A percentile compares a stretch with the other conserved stretches of the same genome.
Evolutionary conservation across 805 yeast genomes (phyloP).

Genomic region (Cyberlindnera petersonii): DNA sequence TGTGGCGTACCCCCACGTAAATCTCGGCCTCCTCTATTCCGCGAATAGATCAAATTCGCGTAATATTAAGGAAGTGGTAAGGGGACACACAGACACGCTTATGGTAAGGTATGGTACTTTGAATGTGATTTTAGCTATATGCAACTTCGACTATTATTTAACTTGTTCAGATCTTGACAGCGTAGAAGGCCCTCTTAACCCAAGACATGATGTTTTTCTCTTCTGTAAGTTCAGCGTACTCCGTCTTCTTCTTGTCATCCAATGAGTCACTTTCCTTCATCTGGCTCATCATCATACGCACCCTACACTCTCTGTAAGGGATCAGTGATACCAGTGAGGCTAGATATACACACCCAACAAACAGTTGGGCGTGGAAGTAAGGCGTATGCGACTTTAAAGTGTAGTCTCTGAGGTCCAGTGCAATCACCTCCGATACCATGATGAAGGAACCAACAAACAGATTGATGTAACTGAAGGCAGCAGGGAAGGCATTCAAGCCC

Average conservation of each 20-base stretch:
- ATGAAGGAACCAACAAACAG: constrained; percentile 30
- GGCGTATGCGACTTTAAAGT: constrained; percentile 34
- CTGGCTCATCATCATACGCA: constrained; percentile 36
- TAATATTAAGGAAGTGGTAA: too few species aligned
- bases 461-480: constrained; percentile 37
- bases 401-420: constrained; percentile 43
- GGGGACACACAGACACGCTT: too few species aligned
- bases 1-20: too few species aligned
- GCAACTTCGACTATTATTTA: too few species aligned
- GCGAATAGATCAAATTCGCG: too few species aligned
- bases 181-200: constrained; percentile 14
- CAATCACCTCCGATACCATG: constrained; percentile 51
- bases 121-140: too few species aligned
- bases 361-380: constrained; percentile 56
- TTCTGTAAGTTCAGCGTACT: not conserved
- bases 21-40: too few species aligned
- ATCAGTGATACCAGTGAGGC: constrained; percentile 40
- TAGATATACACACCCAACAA: constrained; percentile 50
- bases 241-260: not conserved
- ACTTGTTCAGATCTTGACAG: constrained; percentile 8
- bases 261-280: constrained; percentile 6
- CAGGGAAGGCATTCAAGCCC: constrained; percentile 34
- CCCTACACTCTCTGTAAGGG: constrained; percentile 49
- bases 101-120: too few species aligned
- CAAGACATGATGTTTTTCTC: constrained; percentile 6